phyloP scores from a whole-genome alignment of 495 filamentous ascomycete genomes.

The Lophiostoma macrostomum region DNA sequence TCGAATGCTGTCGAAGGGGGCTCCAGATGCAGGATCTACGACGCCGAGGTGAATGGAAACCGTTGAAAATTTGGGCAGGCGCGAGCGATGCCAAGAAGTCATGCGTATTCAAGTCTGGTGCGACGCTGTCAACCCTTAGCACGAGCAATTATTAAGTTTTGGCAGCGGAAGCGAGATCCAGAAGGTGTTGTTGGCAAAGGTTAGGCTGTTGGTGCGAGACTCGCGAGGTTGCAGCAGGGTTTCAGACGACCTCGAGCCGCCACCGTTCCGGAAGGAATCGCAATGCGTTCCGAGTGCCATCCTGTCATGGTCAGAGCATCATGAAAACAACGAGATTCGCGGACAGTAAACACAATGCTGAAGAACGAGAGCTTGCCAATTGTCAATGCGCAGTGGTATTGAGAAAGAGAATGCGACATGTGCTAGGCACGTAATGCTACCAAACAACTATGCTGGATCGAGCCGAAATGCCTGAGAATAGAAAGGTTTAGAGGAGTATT shows the following conservation, averaged over 20 bases:
- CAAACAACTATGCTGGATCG: slow-evolving; percentile 25
- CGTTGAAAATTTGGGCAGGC: slow-evolving; percentile 18
- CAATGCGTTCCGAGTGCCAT: slow-evolving; percentile 23
- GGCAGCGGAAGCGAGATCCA: slow-evolving; percentile 8
- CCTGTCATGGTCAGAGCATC: slow-evolving; percentile 5
- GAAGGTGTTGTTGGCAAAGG: slow-evolving; percentile 1
- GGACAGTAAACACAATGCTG: slow-evolving; percentile 22
- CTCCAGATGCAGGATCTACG: no score
- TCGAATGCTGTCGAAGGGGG: slow-evolving; percentile 26
- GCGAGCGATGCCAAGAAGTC: slow-evolving; percentile 17
- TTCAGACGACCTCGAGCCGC: slow-evolving; percentile 30
- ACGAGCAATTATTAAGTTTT: slow-evolving; percentile 10
- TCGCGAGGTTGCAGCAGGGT: slow-evolving; percentile 16
- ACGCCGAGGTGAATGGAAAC: no score
- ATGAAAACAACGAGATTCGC: slow-evolving; percentile 15
- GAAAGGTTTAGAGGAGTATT: slow-evolving; percentile 10
- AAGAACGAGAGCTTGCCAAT: not conserved
- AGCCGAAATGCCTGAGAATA: slow-evolving; percentile 3
- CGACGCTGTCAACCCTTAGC: slow-evolving; percentile 21
- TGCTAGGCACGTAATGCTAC: slow-evolving; percentile 29
- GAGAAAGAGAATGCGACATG: slow-evolving; percentile 7
- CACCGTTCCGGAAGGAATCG: slow-evolving; percentile 11
- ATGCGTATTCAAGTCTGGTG: slow-evolving; percentile 26
- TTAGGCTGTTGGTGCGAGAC: slow-evolving; percentile 17
- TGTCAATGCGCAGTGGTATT: slow-evolving; percentile 15